phyloP scores from a whole-genome alignment of 805 yeast genomes.

The Jamesozyma gamospora region DNA sequence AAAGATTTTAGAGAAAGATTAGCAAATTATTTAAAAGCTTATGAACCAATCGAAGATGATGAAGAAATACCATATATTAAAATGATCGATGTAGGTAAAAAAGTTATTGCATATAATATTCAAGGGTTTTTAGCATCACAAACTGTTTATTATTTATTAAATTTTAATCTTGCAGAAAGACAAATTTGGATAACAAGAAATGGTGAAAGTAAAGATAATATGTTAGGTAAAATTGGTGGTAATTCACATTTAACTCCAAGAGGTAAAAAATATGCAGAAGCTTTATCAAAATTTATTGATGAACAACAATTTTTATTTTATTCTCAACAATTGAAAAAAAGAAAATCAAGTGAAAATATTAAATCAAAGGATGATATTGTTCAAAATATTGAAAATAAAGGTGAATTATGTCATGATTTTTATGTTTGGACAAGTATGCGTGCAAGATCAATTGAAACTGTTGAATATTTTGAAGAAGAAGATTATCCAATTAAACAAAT shows the following conservation, averaged over 20 bases:
- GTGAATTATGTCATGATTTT: slow-evolving; percentile 42
- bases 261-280: slow-evolving; percentile 64
- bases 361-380: slow-evolving; percentile 28
- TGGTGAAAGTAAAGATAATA: slow-evolving; percentile 85
- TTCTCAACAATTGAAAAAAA: slow-evolving; percentile 38
- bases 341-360: slow-evolving; percentile 11
- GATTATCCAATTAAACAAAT: slow-evolving; percentile 72
- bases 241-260: slow-evolving; percentile 72
- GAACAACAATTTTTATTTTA: slow-evolving; percentile 63
- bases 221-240: slow-evolving; percentile 83
- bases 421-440: slow-evolving; percentile 93
- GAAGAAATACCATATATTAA: slow-evolving; percentile 77
- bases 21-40: slow-evolving; percentile 75
- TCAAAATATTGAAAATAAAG: slow-evolving; percentile 15
- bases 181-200: slow-evolving; percentile 94
- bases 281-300: slow-evolving; percentile 65
- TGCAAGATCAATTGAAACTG: slow-evolving; percentile 67
- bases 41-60: slow-evolving; percentile 78
- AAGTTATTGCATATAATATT: slow-evolving; percentile 84
- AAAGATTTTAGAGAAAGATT: slow-evolving; percentile 75
- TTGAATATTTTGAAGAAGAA: slow-evolving; percentile 63
- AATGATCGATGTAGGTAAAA: slow-evolving; percentile 93
- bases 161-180: slow-evolving; percentile 79
- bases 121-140: slow-evolving; percentile 87
- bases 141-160: slow-evolving; percentile 78